Evolutionary conservation across 805 yeast species (phyloP).

Genomic region (Saccharomycopsis fermentans): DNA sequence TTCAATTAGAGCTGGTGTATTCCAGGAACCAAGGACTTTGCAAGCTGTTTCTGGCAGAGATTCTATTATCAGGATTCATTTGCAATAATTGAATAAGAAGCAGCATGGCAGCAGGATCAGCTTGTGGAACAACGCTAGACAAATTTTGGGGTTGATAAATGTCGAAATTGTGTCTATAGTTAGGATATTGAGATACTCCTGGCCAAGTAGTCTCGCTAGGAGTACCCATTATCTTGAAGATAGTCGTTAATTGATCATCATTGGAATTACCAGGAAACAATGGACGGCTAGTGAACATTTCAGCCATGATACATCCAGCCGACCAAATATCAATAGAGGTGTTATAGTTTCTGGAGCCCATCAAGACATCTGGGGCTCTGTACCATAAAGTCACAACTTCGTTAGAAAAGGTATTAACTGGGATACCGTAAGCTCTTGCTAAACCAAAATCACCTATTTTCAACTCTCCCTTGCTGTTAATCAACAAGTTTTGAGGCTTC

Average conservation of each 20-base stretch:
- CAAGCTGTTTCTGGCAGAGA: constrained; percentile 43
- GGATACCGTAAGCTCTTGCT: constrained; percentile 96
- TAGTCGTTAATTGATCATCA: constrained; percentile 88
- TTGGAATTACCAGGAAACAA: constrained; percentile 93
- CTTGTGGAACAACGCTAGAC: constrained; percentile 52
- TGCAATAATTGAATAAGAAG: constrained; percentile 53
- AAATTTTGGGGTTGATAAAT: constrained; percentile 85
- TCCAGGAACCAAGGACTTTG: constrained; percentile 67
- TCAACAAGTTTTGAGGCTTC: constrained; percentile 90
- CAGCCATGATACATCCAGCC: constrained; percentile 96
- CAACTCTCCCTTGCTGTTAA: constrained; percentile 80
- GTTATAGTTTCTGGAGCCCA: constrained; percentile 91
- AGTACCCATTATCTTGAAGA: constrained; percentile 90
- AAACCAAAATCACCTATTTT: constrained; percentile 95
- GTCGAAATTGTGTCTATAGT: constrained; percentile 76
- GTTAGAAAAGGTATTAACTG: constrained; percentile 92
- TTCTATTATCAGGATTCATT: constrained; percentile 42
- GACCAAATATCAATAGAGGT: constrained; percentile 99
- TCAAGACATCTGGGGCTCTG: constrained; percentile 28
- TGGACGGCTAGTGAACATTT: constrained; percentile 97
- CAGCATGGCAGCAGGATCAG: constrained; percentile 62
- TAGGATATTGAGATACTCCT: constrained; percentile 83
- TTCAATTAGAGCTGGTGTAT: constrained; percentile 29
- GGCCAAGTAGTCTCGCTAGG: constrained; percentile 97
- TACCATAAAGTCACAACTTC: constrained; percentile 98